These are phyloP conservation scores for Aspergillus ochraceus DNA, from an alignment of 2,329 filamentous ascomycete genomes.

Conservation along the genomic window DNA sequence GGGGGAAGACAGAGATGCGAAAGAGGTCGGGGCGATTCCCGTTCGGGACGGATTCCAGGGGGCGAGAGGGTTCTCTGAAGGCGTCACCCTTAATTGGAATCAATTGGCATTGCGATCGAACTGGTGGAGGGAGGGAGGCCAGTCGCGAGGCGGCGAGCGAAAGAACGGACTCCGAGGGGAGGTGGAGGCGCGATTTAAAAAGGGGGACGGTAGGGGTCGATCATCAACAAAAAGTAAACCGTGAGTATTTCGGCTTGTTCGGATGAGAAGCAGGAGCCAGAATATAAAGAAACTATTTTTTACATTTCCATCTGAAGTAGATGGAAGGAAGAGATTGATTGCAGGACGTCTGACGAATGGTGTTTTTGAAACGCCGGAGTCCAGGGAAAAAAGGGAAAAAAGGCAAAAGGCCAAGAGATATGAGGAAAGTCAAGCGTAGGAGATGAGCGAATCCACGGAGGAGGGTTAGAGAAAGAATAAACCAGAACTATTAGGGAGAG, in stretches of 20 bases:
- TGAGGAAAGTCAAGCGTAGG: neutral
- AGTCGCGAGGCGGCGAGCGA: conserved; percentile 8
- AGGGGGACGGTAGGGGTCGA: conserved; percentile 17
- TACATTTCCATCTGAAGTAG: neutral
- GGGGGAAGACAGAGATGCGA: neutral
- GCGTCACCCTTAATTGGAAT: conserved; percentile 13
- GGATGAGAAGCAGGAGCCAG: neutral
- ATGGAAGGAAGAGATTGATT: neutral
- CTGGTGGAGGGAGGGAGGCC: conserved; percentile 2
- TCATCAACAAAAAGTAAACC: conserved; percentile 9
- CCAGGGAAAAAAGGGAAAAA: neutral
- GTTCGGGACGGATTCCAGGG: conserved; percentile 3
- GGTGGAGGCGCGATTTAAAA: conserved; percentile 17
- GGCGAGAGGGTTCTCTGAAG: neutral
- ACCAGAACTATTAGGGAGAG: neutral
- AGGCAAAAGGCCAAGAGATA: neutral
- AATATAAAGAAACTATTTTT: neutral
- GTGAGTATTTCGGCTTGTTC: neutral
- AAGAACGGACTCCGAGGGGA: conserved; percentile 4
- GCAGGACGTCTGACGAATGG: neutral
- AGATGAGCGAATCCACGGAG: neutral
- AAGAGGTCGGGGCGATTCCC: conserved; percentile 1
- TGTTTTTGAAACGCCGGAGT: neutral
- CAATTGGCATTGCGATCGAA: conserved; percentile 19
- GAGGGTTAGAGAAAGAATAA: neutral